Percentiles rank a stretch among this genome's conserved stretches.
Evolutionary conservation across 257 asterid species (phyloP).

Genomic region (Verbascum thapsus): DNA sequence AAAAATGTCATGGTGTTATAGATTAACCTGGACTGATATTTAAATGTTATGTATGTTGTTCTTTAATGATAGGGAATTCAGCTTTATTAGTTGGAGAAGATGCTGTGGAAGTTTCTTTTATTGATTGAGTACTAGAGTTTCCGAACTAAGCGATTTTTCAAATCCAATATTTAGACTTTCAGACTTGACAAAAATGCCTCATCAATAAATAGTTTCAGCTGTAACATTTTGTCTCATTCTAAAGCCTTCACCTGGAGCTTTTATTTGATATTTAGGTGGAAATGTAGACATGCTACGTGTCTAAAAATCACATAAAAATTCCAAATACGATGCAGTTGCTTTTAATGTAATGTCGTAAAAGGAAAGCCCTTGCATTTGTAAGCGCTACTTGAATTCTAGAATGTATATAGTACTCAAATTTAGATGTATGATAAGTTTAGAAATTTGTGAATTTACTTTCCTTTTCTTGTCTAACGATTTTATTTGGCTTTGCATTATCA

Average conservation of each 20-base stretch:
- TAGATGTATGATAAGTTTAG: neutral
- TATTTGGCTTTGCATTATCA: conserved; percentile 17
- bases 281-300: neutral
- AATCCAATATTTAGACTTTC: neutral
- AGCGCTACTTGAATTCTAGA: neutral
- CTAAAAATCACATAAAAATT: neutral
- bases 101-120: neutral
- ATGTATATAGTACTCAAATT: neutral
- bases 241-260: conserved; percentile 10
- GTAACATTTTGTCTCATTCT: neutral
- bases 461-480: neutral
- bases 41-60: neutral
- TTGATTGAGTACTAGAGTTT: conserved; percentile 3
- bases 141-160: neutral
- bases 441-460: neutral
- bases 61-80: neutral
- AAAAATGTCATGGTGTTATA: neutral
- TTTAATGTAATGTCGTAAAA: neutral
- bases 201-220: neutral
- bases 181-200: conserved; percentile 2
- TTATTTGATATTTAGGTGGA: neutral
- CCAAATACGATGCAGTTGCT: neutral
- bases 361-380: neutral
- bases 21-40: neutral
- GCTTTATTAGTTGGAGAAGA: neutral